These are phyloP conservation scores for Centaurea solstitialis DNA, from an alignment of 129 eudicot species.

Conservation along the genomic window DNA sequence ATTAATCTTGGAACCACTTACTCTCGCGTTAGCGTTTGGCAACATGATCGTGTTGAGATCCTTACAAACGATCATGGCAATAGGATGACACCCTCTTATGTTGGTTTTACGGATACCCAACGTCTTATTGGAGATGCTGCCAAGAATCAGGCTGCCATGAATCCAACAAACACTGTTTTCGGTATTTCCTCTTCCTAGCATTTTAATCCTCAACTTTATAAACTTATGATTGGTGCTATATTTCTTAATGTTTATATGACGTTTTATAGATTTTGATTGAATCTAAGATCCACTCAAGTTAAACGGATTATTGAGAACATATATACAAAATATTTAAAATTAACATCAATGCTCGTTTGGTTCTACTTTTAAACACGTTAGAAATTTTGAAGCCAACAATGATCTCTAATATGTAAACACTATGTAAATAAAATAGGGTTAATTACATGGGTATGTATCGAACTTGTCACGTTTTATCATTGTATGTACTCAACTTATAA, in stretches of 20 bases:
- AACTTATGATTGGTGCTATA: neutral
- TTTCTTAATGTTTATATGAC: too few relatives aligned
- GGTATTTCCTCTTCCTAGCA: constrained; percentile 40
- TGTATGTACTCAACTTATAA: too few relatives aligned
- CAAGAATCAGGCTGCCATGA: constrained; percentile 63
- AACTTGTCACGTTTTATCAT: too few relatives aligned
- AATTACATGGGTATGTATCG: too few relatives aligned
- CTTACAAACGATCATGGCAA: constrained; percentile 61
- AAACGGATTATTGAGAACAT: too few relatives aligned
- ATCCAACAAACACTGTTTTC: constrained; percentile 55
- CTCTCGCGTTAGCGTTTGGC: constrained; percentile 50
- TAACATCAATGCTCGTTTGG: neutral
- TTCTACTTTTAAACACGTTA: too few relatives aligned
- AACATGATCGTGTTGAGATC: constrained; percentile 53
- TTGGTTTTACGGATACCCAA: constrained; percentile 55
- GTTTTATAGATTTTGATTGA: too few relatives aligned
- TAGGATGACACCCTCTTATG: constrained; percentile 63
- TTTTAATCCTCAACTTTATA: neutral
- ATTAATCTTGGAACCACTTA: constrained; percentile 45
- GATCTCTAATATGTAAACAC: too few relatives aligned
- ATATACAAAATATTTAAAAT: too few relatives aligned
- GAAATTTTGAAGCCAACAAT: too few relatives aligned
- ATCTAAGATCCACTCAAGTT: too few relatives aligned
- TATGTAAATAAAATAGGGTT: too few relatives aligned
- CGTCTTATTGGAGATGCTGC: constrained; percentile 55